Base-by-base conservation (phyloP, 768 basidiomycete species). In the Leucosporidium scottii region DNA sequence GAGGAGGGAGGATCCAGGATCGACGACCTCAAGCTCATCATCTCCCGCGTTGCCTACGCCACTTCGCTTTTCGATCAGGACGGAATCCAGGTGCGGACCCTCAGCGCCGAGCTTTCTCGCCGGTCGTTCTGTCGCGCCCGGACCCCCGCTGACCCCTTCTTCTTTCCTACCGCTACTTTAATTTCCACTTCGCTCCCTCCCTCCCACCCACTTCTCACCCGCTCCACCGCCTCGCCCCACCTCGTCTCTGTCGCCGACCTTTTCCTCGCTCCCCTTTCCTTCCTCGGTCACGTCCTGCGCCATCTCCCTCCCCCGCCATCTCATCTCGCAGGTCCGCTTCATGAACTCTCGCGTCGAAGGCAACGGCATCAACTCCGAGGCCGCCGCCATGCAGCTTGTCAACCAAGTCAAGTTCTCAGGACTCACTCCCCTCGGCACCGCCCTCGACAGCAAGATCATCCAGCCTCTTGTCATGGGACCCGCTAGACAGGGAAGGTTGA, bases 1-100 rank as follows among this genome's bases (percentile, higher is more conserved):
- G 81, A 79, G 69, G 78, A 81, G 72, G 66, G 74, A 23, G 81
- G 81, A 31, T 77, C 79, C 61, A 73, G 81, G 50, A 80, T 81
- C 64, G 80, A 81, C 59, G 81, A 81, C 65, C 70, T 81, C 48
- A 80, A 80, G 74, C 69, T 81, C 20, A 65, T 75, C 59, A 23
- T 58, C 20, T 34, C 50, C 0, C 61, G 67, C 1, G 71, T 66
- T 12, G 71, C 71, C 1, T 44, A 44, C 25, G 71, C 71, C 20
- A 62, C 65, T 7, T 54, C 59, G 1, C 20, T 72, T 3, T 72
- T 72, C 44, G 70, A 72, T 50, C 73, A 76, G 20, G 81, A 81
- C 62, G 81, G 81, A 54, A 79, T 81, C 62, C 77, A 78, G 54
- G 72, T 69, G 5, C 28, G 60, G 5, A 34, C n/a, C 31, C 18